Conservation (phyloP, 441 rosid species). For the Melastoma candidum region DNA sequence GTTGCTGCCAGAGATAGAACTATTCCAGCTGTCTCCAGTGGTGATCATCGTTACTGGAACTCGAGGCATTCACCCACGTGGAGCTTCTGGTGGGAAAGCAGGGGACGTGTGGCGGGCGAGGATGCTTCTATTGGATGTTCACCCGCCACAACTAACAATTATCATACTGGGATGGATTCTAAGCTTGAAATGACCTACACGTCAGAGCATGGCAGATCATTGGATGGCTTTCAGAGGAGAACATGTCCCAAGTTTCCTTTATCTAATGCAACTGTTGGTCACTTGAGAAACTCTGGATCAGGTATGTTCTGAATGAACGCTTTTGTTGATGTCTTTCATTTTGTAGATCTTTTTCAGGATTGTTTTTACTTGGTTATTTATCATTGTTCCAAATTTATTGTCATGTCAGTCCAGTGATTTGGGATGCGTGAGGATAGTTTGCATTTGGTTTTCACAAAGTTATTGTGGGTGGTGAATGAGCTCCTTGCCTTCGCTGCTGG, state of each 20-base stretch:
- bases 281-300: conserved; percentile 37
- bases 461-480: too few species aligned
- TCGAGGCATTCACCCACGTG: conserved; percentile 73
- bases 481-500: too few species aligned
- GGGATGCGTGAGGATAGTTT: too few species aligned
- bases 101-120: conserved; percentile 96
- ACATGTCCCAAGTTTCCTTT: conserved; percentile 60
- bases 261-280: conserved; percentile 41
- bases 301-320: conserved; percentile 26
- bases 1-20: conserved; percentile 86
- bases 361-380: too few species aligned
- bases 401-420: too few species aligned
- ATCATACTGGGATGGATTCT: conserved; percentile 44
- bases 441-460: too few species aligned
- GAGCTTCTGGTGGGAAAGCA: conserved; percentile 92
- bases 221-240: conserved; percentile 40
- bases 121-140: conserved; percentile 71
- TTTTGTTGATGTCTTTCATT: background rate
- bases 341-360: too few species aligned
- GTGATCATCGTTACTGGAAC: conserved; percentile 56
- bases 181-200: conserved; percentile 50
- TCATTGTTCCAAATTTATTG: too few species aligned
- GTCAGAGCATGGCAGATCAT: conserved; percentile 68
- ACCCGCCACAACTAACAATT: conserved; percentile 46
- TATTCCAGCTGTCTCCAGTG: conserved; percentile 51